phyloP scores from a whole-genome alignment of 2,329 filamentous ascomycete genomes.

The Dothidotthia symphoricarpi region DNA sequence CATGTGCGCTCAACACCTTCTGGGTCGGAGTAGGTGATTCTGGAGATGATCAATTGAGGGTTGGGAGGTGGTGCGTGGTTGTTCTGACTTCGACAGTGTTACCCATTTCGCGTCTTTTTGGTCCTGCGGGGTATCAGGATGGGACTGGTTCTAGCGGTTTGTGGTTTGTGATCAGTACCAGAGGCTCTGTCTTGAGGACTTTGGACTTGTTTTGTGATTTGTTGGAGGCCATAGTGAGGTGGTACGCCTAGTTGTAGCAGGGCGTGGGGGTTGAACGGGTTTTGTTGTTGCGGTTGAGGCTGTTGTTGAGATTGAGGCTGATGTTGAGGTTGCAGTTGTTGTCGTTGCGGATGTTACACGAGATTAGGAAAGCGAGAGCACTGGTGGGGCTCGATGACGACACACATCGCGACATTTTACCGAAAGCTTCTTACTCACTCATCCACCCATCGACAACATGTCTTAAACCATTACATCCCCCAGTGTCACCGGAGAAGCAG shows the following conservation, averaged over 20 bases:
- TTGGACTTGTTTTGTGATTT: slow-evolving; percentile 27
- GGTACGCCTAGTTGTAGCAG: too few relatives aligned
- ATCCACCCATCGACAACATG: background rate
- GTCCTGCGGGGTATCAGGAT: slow-evolving; percentile 28
- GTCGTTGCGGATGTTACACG: too few relatives aligned
- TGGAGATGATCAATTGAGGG: slow-evolving; percentile 12
- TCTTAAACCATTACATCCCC: too few relatives aligned
- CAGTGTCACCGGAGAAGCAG: background rate
- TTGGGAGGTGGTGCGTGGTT: slow-evolving; percentile 17
- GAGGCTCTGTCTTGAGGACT: slow-evolving; percentile 37
- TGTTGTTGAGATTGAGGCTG: too few relatives aligned
- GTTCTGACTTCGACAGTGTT: too few relatives aligned
- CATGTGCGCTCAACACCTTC: slow-evolving; percentile 60
- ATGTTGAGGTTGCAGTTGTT: too few relatives aligned
- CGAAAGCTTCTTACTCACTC: slow-evolving; percentile 6
- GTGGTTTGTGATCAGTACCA: slow-evolving; percentile 28
- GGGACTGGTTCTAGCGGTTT: background rate
- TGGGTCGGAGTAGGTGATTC: slow-evolving; percentile 61
- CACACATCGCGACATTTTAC: slow-evolving; percentile 10
- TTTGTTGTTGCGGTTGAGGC: too few relatives aligned
- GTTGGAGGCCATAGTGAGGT: too few relatives aligned
- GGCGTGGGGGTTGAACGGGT: too few relatives aligned
- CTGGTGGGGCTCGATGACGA: slow-evolving; percentile 4
- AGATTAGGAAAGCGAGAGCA: too few relatives aligned
- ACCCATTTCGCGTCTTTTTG: slow-evolving; percentile 44